These are phyloP conservation scores for Pyropia yezoensis DNA, from an alignment of 23 red algal genomes.

Conservation along the genomic window DNA sequence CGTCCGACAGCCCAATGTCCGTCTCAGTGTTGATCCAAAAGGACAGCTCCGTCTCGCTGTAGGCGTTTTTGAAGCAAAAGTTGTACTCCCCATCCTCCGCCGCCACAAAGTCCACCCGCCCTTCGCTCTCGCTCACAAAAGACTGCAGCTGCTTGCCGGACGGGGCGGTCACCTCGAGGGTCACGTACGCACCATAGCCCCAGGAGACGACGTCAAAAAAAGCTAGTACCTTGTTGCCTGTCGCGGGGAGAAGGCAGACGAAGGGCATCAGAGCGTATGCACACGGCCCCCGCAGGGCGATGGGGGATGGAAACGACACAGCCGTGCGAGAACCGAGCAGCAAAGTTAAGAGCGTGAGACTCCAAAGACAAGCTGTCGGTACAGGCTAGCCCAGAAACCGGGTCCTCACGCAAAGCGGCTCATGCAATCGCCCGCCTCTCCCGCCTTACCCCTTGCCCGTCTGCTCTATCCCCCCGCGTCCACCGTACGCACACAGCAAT, in stretches of 20 bases:
- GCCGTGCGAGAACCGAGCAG: too few relatives aligned
- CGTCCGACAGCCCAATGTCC: conserved; percentile 52
- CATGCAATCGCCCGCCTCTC: too few relatives aligned
- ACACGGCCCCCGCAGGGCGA: too few relatives aligned
- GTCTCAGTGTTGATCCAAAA: conserved; percentile 76
- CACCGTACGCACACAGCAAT: background rate
- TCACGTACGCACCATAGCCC: conserved; percentile 79
- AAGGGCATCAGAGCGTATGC: background rate
- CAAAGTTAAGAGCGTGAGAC: too few relatives aligned
- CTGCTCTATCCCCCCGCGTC: too few relatives aligned
- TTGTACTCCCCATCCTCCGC: conserved; percentile 68
- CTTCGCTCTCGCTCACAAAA: conserved; percentile 65
- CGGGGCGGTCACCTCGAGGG: conserved; percentile 49
- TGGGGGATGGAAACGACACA: too few relatives aligned
- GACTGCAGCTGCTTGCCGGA: conserved; percentile 45
- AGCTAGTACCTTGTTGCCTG: conserved; percentile 67
- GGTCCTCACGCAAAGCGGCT: too few relatives aligned
- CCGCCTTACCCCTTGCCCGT: too few relatives aligned
- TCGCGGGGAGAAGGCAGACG: background rate
- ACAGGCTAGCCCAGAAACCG: too few relatives aligned
- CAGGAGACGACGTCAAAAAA: conserved; percentile 79
- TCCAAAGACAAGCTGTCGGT: too few relatives aligned
- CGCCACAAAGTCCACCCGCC: conserved; percentile 60
- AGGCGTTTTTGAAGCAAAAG: conserved; percentile 72
- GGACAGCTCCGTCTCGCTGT: conserved; percentile 66